Conservation (phyloP, 352 stramenopile species). For the Pythium angustatum region DNA sequence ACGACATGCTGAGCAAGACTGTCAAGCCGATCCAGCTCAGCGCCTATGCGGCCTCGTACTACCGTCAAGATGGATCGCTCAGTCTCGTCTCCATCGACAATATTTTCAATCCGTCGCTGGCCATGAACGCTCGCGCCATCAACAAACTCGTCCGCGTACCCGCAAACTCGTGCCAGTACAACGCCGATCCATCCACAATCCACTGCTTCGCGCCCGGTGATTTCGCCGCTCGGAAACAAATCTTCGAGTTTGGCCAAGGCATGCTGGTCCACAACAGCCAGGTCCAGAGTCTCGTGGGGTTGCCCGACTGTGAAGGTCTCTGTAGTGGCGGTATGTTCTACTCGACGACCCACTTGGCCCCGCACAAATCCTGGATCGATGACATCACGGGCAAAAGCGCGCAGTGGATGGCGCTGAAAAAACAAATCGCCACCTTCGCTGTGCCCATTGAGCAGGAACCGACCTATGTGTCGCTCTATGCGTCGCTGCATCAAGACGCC, state of each 20-base stretch:
- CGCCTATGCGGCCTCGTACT: slow-evolving; percentile 17
- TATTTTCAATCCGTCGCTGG: slow-evolving; percentile 29
- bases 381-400: slow-evolving; percentile 1
- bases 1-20: not conserved
- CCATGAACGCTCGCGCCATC: slow-evolving; percentile 17
- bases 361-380: slow-evolving; percentile 25
- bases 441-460: slow-evolving; percentile 13
- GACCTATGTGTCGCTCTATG: slow-evolving; percentile 21
- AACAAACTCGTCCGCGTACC: slow-evolving; percentile 25
- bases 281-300: slow-evolving; percentile 18
- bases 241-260: slow-evolving; percentile 29
- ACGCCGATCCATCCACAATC: slow-evolving; percentile 8
- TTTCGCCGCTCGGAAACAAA: slow-evolving; percentile 3
- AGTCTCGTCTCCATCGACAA: slow-evolving; percentile 29
- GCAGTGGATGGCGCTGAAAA: slow-evolving; percentile 6
- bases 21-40: slow-evolving; percentile 12
- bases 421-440: not conserved
- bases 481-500: not conserved
- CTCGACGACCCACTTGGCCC: slow-evolving; percentile 23
- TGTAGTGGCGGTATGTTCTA: slow-evolving; percentile 36
- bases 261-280: slow-evolving; percentile 21
- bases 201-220: slow-evolving; percentile 27
- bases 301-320: slow-evolving; percentile 29
- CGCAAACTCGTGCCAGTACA: slow-evolving; percentile 22
- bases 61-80: slow-evolving; percentile 14